Evolutionary conservation across 177 flowering plant species (phyloP).

Genomic region (Vitis hybrid): DNA sequence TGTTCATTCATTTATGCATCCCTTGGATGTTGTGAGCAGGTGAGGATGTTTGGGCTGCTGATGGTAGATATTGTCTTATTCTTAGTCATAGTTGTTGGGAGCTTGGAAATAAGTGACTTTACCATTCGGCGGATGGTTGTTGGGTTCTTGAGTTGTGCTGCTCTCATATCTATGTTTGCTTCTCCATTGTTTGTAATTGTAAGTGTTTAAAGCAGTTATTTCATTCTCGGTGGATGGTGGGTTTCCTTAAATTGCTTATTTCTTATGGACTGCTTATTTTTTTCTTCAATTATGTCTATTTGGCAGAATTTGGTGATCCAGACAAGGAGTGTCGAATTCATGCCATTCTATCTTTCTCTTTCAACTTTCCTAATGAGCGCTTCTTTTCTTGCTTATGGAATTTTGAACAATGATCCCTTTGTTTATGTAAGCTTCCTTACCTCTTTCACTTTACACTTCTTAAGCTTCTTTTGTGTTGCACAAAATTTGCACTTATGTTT

Average conservation of each 20-base stretch:
- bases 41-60: constrained; percentile 61
- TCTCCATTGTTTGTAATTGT: constrained; percentile 90
- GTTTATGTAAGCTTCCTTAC: constrained; percentile 38
- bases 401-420: constrained; percentile 36
- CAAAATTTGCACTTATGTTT: no score
- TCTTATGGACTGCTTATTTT: neutral
- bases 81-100: constrained; percentile 45
- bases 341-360: constrained; percentile 57
- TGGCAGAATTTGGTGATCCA: constrained; percentile 72
- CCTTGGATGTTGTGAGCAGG: constrained; percentile 38
- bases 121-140: constrained; percentile 48
- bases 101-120: constrained; percentile 43
- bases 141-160: constrained; percentile 66
- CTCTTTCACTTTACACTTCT: neutral
- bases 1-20: neutral
- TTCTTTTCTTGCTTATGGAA: constrained; percentile 41
- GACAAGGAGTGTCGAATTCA: constrained; percentile 48
- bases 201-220: constrained; percentile 16
- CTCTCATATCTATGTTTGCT: constrained; percentile 95
- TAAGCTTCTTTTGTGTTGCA: neutral
- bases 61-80: constrained; percentile 48
- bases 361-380: constrained; percentile 54
- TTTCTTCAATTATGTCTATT: constrained; percentile 3
- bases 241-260: neutral
- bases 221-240: neutral